Evolutionary conservation across 2,329 filamentous ascomycete genomes (phyloP).

Genomic region (Scedosporium boydii): DNA sequence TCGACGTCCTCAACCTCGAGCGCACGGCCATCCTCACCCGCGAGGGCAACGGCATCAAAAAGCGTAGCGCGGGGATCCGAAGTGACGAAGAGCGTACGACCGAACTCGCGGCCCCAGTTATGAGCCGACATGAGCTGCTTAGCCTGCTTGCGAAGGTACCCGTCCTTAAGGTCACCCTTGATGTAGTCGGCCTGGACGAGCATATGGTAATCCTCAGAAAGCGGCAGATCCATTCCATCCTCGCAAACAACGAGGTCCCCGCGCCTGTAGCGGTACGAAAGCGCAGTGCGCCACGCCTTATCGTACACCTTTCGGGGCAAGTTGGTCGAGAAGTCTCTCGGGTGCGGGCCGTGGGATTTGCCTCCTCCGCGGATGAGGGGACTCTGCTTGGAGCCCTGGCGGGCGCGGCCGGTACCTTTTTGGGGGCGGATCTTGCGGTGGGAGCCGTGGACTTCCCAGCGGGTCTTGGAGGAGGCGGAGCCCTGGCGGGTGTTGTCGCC

Average conservation of each 20-base stretch:
- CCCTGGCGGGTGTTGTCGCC: conserved; percentile 82
- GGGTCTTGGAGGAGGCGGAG: conserved; percentile 73
- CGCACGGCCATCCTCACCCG: conserved; percentile 58
- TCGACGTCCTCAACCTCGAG: conserved; percentile 72
- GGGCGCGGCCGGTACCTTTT: conserved; percentile 76
- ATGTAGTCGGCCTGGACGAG: conserved; percentile 29
- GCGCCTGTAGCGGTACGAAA: conserved; percentile 81
- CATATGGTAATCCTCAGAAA: conserved; percentile 39
- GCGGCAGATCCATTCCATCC: conserved; percentile 59
- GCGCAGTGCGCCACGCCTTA: conserved; percentile 84
- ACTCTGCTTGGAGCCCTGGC: conserved; percentile 70
- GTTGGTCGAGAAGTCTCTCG: conserved; percentile 78
- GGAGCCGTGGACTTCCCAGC: conserved; percentile 76
- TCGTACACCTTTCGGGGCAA: conserved; percentile 89
- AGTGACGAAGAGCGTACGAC: conserved; percentile 70
- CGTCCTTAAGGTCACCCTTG: conserved; percentile 38
- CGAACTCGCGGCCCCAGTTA: conserved; percentile 55
- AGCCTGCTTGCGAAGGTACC: conserved; percentile 54
- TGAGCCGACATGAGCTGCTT: conserved; percentile 61
- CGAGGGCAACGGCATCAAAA: conserved; percentile 54
- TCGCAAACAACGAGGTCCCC: conserved; percentile 83
- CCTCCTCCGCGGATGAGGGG: conserved; percentile 79
- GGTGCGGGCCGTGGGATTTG: conserved; percentile 82
- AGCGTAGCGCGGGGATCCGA: conserved; percentile 50
- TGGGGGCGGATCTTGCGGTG: conserved; percentile 73